A percentile compares a stretch with the other conserved stretches of the same genome.
Evolutionary conservation across 495 filamentous ascomycete species (phyloP).

Genomic region (Aspergillus incahuasiensis): DNA sequence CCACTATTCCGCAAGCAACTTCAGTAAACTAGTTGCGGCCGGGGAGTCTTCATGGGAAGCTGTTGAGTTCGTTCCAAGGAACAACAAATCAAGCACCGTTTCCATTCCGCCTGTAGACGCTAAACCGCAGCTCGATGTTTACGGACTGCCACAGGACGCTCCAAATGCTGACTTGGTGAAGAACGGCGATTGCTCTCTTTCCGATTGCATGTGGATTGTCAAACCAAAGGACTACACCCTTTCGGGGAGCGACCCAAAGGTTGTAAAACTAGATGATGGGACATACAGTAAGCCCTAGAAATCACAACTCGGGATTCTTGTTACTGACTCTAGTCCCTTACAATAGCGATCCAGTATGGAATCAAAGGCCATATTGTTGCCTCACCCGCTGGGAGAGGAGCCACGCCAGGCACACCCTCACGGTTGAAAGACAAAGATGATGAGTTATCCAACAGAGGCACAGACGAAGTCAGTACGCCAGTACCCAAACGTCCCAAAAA

Average conservation of each 20-base stretch:
- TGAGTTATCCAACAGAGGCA: background rate
- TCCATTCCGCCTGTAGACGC: conserved; percentile 33
- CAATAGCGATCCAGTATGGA: conserved; percentile 12
- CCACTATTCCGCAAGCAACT: conserved; percentile 54
- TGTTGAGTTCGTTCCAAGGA: conserved; percentile 44
- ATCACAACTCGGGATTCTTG: background rate
- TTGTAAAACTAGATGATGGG: conserved; percentile 25
- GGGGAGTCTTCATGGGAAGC: conserved; percentile 56
- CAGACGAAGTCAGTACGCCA: background rate
- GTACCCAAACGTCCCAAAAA: background rate
- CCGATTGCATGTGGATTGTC: conserved; percentile 34
- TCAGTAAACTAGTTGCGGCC: conserved; percentile 51
- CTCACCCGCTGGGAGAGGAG: background rate
- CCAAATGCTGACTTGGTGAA: conserved; percentile 30
- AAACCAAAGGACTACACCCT: conserved; percentile 29
- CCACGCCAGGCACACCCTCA: conserved; percentile 1
- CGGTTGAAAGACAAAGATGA: conserved; percentile 4
- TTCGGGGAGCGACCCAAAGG: conserved; percentile 33
- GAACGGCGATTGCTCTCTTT: conserved; percentile 43
- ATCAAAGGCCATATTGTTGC: background rate
- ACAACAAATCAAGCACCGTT: conserved; percentile 26
- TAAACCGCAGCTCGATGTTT: conserved; percentile 42
- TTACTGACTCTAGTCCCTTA: background rate
- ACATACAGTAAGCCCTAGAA: conserved; percentile 21
- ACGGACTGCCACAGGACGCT: conserved; percentile 45